These are phyloP conservation scores for Dictyostelium citrinum DNA, from an alignment of 78 protist genomes.

Conservation along the genomic window DNA sequence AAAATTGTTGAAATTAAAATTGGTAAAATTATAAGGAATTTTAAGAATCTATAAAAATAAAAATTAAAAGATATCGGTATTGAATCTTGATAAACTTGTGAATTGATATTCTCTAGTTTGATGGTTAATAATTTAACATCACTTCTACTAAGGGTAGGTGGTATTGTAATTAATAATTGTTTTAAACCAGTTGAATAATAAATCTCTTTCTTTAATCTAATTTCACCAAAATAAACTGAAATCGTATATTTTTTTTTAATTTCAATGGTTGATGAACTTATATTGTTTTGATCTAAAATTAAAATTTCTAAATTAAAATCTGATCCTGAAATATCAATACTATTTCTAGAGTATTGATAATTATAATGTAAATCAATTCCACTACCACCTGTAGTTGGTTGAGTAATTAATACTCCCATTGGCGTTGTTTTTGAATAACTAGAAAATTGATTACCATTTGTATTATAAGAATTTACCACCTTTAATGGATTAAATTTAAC, in stretches of 20 bases:
- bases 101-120: background rate
- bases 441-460: slow-evolving; percentile 63
- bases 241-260: background rate
- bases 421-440: background rate
- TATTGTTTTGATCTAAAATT: slow-evolving; percentile 40
- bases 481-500: slow-evolving; percentile 81
- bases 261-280: background rate
- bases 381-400: background rate
- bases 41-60: slow-evolving; percentile 29
- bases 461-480: slow-evolving; percentile 2
- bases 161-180: background rate
- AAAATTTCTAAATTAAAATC: slow-evolving; percentile 61
- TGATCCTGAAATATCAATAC: slow-evolving; percentile 73
- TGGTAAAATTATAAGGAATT: slow-evolving; percentile 39
- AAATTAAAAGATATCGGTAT: slow-evolving; percentile 5
- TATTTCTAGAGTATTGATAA: background rate
- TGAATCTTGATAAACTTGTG: background rate
- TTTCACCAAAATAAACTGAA: background rate
- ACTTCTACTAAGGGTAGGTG: background rate
- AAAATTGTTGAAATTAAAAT: background rate
- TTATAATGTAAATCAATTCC: background rate
- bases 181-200: background rate
- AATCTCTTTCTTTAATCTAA: background rate
- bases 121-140: background rate
- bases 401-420: slow-evolving; percentile 23